A percentile compares a stretch with the other conserved stretches of the same genome.
These are phyloP conservation scores for Aspergillus pseudotamarii DNA, from an alignment of 2,329 filamentous ascomycete species.

Conservation along the genomic window DNA sequence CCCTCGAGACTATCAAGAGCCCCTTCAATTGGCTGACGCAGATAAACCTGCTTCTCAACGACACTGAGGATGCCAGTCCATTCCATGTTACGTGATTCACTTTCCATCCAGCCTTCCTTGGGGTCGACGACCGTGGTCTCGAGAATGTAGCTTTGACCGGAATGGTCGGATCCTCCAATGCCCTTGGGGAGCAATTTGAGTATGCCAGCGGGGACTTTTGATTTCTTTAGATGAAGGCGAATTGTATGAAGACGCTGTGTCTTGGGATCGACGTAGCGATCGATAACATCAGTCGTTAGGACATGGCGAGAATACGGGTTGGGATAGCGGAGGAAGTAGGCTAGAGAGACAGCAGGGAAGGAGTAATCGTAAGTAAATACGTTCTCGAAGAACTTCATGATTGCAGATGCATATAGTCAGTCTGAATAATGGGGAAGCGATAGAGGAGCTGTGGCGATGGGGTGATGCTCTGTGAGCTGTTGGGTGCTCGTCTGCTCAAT, in stretches of 20 bases:
- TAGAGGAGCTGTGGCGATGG: constrained; percentile 12
- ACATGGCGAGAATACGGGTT: constrained; percentile 69
- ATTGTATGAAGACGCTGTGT: constrained; percentile 64
- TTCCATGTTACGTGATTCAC: constrained; percentile 66
- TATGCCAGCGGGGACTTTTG: constrained; percentile 63
- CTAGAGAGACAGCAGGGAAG: constrained; percentile 66
- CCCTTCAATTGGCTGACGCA: constrained; percentile 44
- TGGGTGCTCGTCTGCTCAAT: constrained; percentile 23
- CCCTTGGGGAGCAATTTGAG: constrained; percentile 63
- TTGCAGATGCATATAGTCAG: constrained; percentile 31
- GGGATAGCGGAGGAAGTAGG: constrained; percentile 70
- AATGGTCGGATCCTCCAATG: constrained; percentile 59
- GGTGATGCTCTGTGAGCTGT: constrained; percentile 7
- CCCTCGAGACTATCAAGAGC: constrained; percentile 26
- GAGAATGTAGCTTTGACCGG: constrained; percentile 65
- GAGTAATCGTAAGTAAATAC: constrained; percentile 66
- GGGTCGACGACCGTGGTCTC: constrained; percentile 65
- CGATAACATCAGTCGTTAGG: constrained; percentile 67
- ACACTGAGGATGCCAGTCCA: constrained; percentile 68
- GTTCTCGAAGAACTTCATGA: constrained; percentile 57
- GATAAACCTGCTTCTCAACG: constrained; percentile 62
- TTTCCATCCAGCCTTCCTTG: constrained; percentile 67
- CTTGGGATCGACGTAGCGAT: constrained; percentile 61
- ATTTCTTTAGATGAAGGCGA: constrained; percentile 64
- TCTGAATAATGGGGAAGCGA: constrained; percentile 4